Percentiles rank a stretch among this genome's conserved stretches.
These are phyloP conservation scores for Quercus lobata DNA, from an alignment of 331 rosid species.

Conservation along the genomic window DNA sequence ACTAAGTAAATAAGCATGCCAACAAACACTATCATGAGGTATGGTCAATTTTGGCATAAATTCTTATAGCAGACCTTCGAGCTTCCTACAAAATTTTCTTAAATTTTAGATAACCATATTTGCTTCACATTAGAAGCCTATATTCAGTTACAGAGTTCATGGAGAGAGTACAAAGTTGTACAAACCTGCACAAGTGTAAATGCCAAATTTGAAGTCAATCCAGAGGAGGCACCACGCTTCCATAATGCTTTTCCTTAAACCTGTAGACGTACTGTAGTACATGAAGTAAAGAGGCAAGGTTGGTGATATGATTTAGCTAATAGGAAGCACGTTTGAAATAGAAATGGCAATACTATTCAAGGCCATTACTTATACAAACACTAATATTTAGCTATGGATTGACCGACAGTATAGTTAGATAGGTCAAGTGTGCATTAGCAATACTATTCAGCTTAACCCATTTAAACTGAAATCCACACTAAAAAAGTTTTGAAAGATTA, in stretches of 20 bases:
- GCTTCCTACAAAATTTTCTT: neutral
- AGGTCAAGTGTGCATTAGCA: too few relatives aligned
- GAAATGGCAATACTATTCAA: neutral
- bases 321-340: neutral
- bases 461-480: neutral
- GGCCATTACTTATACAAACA: neutral
- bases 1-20: neutral
- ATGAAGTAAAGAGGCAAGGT: slow-evolving; percentile 1
- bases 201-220: slow-evolving; percentile 87
- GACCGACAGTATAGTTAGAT: too few relatives aligned
- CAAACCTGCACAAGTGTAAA: neutral
- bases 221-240: slow-evolving; percentile 93
- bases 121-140: neutral
- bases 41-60: neutral
- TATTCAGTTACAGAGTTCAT: neutral
- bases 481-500: neutral
- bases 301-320: neutral
- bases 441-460: neutral
- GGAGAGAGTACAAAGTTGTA: too few relatives aligned
- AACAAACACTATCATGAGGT: neutral
- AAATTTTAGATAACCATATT: neutral
- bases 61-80: neutral
- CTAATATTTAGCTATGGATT: neutral
- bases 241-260: slow-evolving; percentile 74
- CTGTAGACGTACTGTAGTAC: slow-evolving; percentile 26